Evolutionary conservation across 257 asterid genomes (phyloP), one percentile per base, ranked within the genome.

Genomic region (Plantago major): DNA sequence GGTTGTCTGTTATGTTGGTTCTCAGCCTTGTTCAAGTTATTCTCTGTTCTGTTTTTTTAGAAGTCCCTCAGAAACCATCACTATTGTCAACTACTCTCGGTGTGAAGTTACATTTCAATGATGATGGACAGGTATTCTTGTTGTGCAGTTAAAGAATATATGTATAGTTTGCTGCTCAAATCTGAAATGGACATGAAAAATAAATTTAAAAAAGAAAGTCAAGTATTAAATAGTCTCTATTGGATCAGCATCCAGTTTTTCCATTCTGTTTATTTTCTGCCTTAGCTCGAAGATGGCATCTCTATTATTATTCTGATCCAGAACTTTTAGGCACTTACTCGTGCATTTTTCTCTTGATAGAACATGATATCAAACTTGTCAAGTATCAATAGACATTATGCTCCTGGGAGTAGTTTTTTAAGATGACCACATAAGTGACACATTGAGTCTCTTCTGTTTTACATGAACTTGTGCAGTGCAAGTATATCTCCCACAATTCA

Each of bases 1-100:
- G 26, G 26, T 22, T 22, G 49, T 63, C 6, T 55, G 19, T 38
- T 53, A 42, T 68, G 49, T 58, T 54, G 63, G 71, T 66, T 74
- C 72, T 66, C 67, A 66, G 49, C 50, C 61, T 77, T 71, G 48
- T 48, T 33, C 52, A 11, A 48, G 74, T 66, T 68, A 64, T 66
- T 60, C 44, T 74, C 78, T 74, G 60, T 58, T 73, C 79, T 79
- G 38, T 75, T 49, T 75, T 22, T 75, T 61, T 70, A 79, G 84
- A 73, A 66, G 74, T 79, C 72, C 79, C 65, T 72, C 73, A 64
- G 81, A 76, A 63, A 64, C 74, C 67, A 58, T 67, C 48, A 66
- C 67, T 61, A 67, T 63, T 59, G 49, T 63, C 72, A 46, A 66
- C 67, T 69, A 65, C 75, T 71, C 72, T 45, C 68, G 63, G 59